Conservation (phyloP, 768 basidiomycete species). For the Leccinum subgranulosum region DNA sequence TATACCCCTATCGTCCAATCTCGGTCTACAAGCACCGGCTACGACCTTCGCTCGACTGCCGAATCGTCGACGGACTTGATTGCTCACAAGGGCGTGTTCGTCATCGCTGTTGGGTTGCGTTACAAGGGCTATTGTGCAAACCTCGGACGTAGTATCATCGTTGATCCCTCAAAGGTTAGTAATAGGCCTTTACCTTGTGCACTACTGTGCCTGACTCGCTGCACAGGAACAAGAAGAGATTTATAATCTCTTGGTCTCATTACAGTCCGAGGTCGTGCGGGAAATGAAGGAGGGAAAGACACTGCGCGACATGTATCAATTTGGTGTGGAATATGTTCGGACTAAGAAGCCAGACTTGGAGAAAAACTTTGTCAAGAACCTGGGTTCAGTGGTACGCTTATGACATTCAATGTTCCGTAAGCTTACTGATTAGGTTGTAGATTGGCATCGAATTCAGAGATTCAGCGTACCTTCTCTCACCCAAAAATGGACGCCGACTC, state of each 20-base stretch:
- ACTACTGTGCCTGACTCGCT: constrained; percentile 1
- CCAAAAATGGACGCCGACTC: constrained; percentile 72
- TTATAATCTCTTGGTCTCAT: constrained; percentile 71
- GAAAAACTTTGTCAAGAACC: constrained; percentile 80
- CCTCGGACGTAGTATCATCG: constrained; percentile 91
- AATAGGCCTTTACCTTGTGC: not conserved
- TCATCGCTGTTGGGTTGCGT: constrained; percentile 83
- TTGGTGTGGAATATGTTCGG: constrained; percentile 64
- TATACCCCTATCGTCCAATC: constrained; percentile 97
- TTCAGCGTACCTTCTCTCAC: constrained; percentile 72
- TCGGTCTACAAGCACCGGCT: constrained; percentile 74
- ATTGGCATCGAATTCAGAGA: constrained; percentile 97
- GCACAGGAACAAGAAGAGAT: constrained; percentile 86
- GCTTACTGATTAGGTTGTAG: constrained; percentile 38
- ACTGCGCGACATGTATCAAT: constrained; percentile 79
- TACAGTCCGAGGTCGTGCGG: constrained; percentile 74
- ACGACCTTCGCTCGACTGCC: constrained; percentile 85
- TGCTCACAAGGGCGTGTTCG: constrained; percentile 83
- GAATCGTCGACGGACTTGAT: constrained; percentile 83
- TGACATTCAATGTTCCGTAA: not conserved
- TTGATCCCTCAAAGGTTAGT: constrained; percentile 82
- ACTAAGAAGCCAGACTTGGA: constrained; percentile 81
- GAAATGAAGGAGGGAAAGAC: constrained; percentile 77
- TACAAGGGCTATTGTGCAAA: constrained; percentile 94
- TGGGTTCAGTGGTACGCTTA: constrained; percentile 80